Evolutionary conservation across 2,329 filamentous ascomycete species (phyloP).

Genomic region (Tetracladium maxilliforme): DNA sequence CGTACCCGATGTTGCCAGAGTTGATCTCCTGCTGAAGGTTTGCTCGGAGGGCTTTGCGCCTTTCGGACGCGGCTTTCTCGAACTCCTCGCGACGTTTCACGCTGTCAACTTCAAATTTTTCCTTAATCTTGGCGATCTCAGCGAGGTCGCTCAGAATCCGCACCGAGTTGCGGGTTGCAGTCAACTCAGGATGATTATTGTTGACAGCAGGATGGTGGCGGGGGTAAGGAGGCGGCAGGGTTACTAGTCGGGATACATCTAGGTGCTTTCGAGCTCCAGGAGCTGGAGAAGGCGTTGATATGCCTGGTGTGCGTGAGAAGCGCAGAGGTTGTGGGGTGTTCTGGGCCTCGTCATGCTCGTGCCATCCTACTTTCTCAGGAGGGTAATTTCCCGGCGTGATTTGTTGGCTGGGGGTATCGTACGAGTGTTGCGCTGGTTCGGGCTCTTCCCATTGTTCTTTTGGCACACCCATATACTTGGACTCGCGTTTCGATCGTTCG

Average conservation of each 20-base stretch:
- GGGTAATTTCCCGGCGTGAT: too few relatives aligned
- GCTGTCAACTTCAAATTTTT: conserved; percentile 39
- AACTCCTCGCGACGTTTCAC: conserved; percentile 43
- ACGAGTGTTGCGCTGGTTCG: conserved; percentile 13
- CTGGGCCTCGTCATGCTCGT: conserved; percentile 18
- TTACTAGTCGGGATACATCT: conserved; percentile 84
- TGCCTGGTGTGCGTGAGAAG: conserved; percentile 21
- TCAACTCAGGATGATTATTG: conserved; percentile 86
- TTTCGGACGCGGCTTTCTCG: conserved; percentile 29
- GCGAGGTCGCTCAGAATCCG: conserved; percentile 59
- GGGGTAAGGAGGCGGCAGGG: conserved; percentile 84
- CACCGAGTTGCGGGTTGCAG: conserved; percentile 59
- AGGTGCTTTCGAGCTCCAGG: conserved; percentile 36
- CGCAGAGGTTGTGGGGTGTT: conserved; percentile 9
- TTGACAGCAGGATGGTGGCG: conserved; percentile 91
- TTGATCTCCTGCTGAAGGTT: conserved; percentile 71
- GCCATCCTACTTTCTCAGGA: conserved; percentile 46
- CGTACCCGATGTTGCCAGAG: conserved; percentile 65
- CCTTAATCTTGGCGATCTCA: conserved; percentile 56
- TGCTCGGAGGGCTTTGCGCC: conserved; percentile 49
- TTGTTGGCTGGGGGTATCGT: conserved; percentile 25
- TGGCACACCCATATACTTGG: conserved; percentile 90
- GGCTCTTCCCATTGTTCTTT: conserved; percentile 54
- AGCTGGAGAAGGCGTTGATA: conserved; percentile 18
- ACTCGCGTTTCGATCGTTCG: conserved; percentile 75